Evolutionary conservation across 1,284 basidiomycete genomes (phyloP).

Genomic region (Fomitopsis palustris): DNA sequence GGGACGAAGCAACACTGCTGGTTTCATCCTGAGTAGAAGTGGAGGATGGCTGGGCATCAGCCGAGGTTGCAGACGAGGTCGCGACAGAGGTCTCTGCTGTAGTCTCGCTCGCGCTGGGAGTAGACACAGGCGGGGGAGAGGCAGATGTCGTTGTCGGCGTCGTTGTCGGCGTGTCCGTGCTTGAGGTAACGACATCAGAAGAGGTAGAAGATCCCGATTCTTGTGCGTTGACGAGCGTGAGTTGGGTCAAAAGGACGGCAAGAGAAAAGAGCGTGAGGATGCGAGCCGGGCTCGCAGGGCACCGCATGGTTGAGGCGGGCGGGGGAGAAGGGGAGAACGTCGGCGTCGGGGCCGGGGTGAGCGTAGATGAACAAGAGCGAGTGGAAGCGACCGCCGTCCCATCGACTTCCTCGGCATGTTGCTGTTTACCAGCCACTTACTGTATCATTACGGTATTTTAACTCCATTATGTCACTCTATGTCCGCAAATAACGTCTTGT

Average conservation of each 20-base stretch:
- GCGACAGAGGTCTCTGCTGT: background rate
- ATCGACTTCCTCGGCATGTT: background rate
- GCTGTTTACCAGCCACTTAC: slow-evolving; percentile 2
- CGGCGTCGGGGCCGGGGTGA: slow-evolving; percentile 8
- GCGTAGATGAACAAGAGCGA: slow-evolving; percentile 2
- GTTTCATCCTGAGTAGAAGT: background rate
- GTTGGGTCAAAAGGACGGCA: slow-evolving; percentile 29
- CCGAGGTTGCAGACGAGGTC: background rate
- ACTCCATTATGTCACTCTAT: background rate
- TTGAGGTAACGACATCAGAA: background rate
- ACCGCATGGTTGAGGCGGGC: slow-evolving; percentile 23
- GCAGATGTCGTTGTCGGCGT: background rate
- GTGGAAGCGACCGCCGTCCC: slow-evolving; percentile 4
- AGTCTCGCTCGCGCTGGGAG: background rate
- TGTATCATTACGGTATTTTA: no score
- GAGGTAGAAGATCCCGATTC: slow-evolving; percentile 6
- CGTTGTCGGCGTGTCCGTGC: background rate
- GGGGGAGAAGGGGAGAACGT: slow-evolving; percentile 12
- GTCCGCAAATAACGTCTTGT: background rate
- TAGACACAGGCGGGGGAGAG: background rate
- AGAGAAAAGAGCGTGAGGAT: slow-evolving; percentile 33
- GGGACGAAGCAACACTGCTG: background rate
- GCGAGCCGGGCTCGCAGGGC: slow-evolving; percentile 27
- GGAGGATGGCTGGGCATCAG: background rate
- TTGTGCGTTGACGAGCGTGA: slow-evolving; percentile 25